These are phyloP conservation scores for Hortiboletus flavorubellus DNA, from an alignment of 768 basidiomycete species.

Conservation along the genomic window DNA sequence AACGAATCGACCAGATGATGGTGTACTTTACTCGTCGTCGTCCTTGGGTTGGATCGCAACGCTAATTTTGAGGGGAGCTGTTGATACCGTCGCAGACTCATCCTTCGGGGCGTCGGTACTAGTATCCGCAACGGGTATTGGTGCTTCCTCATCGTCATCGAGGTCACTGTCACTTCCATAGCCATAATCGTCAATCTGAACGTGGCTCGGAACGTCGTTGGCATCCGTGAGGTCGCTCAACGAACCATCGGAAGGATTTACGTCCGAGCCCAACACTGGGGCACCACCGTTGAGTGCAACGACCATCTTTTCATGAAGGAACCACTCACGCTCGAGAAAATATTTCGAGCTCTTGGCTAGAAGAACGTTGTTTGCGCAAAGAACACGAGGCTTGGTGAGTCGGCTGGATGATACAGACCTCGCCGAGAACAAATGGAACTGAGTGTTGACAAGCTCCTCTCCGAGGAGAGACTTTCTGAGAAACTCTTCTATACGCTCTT, in stretches of 20 bases:
- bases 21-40: slow-evolving; percentile 4
- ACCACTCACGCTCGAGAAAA: slow-evolving; percentile 23
- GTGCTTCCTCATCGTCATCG: slow-evolving; percentile 15
- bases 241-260: slow-evolving; percentile 1
- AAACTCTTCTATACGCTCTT: slow-evolving; percentile 18
- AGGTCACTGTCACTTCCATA: slow-evolving; percentile 35
- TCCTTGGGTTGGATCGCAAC: not conserved
- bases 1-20: not conserved
- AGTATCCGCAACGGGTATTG: too few species aligned
- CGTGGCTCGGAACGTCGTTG: slow-evolving; percentile 4
- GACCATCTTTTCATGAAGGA: too few species aligned
- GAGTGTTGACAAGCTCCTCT: slow-evolving; percentile 24
- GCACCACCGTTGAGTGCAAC: not conserved
- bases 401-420: not conserved
- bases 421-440: slow-evolving; percentile 30
- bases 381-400: slow-evolving; percentile 17
- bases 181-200: slow-evolving; percentile 21
- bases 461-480: slow-evolving; percentile 7
- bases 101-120: too few species aligned
- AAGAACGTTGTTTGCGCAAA: slow-evolving; percentile 30
- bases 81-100: too few species aligned
- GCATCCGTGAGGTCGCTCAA: slow-evolving; percentile 12
- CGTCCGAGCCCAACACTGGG: slow-evolving; percentile 13
- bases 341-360: slow-evolving; percentile 25
- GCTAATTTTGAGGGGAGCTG: too few species aligned